Base-by-base conservation (phyloP, 2,329 filamentous ascomycete genomes). In the Colletotrichum liriopes region DNA sequence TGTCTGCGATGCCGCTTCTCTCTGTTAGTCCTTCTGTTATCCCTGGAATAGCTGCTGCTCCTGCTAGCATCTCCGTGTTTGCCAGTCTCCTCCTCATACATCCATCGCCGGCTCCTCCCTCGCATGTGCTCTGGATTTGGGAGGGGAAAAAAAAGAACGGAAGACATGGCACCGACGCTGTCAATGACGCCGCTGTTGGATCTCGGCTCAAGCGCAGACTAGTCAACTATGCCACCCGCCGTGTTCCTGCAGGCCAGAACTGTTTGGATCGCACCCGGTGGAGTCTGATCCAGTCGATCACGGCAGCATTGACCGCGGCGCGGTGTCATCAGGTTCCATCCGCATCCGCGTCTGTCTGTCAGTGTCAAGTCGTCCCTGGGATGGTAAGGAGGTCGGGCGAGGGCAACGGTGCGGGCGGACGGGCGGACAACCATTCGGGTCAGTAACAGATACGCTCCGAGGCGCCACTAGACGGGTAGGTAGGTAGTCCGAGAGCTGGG, bases 211-310 rank as follows among this genome's bases (percentile, higher is more conserved):
- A 35, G 41, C 41, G 26, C 58, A 23, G 58, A 35, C 41, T 29
- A 61, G 63, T 23, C 18, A 32, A 32, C 18, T 20, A 43, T 65
- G 66, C n/a, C 54, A 63, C 18, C 39, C 18, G 18, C 52, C 35
- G 43, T 39, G 39, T 45, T 60, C 43, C 64, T 64, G 49, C 64
- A 63, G 41, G 37, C 61, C 69, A 37, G 63, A 72, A 43, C 7
- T n/a, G 52, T 55, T 11, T 62, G 20, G 29, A 52, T 47, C 26
- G 69, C 72, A 68, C 26, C 37, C 43, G 47, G 62, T 39, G 39
- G 54, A 26, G 59, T 45, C 26, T 61, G 68, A 58, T 23, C 64
- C n/a, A 65, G 65, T 61, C 59, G 64, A 69, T 65, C 47, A 69
- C 54, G 37, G 55, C 16, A 55, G 43, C 52, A 23, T 41, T 62